Conservation (phyloP, 192 early-diverging fungal species). For the Coemansia umbellata region DNA sequence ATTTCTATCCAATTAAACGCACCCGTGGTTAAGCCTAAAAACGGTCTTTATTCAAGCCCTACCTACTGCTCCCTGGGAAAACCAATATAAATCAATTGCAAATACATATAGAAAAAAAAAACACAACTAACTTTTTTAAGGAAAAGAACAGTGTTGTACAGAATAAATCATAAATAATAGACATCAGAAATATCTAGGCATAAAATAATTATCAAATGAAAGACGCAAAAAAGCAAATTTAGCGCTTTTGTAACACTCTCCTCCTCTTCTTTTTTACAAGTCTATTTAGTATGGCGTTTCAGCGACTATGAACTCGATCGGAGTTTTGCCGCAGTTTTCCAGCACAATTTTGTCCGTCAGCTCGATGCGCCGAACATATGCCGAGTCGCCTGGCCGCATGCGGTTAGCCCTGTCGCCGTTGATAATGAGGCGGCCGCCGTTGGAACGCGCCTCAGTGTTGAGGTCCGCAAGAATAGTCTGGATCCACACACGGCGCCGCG, state of each 20-base stretch:
- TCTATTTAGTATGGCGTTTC: slow-evolving; percentile 35
- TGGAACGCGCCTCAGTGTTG: slow-evolving; percentile 9
- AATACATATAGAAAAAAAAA: too few relatives aligned
- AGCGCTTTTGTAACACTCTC: background rate
- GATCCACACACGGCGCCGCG: slow-evolving; percentile 35
- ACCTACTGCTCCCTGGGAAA: too few relatives aligned
- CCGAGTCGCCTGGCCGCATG: slow-evolving; percentile 43
- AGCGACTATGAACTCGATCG: slow-evolving; percentile 40
- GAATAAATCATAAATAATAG: too few relatives aligned
- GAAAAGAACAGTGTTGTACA: too few relatives aligned
- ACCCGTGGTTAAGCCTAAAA: too few relatives aligned
- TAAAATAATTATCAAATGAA: too few relatives aligned
- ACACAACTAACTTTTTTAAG: too few relatives aligned
- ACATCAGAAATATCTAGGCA: too few relatives aligned
- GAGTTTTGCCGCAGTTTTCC: slow-evolving; percentile 35
- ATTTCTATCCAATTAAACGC: too few relatives aligned
- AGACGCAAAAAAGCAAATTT: too few relatives aligned
- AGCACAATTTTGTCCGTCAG: slow-evolving; percentile 16
- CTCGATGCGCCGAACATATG: slow-evolving; percentile 33
- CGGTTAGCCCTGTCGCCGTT: slow-evolving; percentile 31
- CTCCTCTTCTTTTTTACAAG: background rate
- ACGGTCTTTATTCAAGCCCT: too few relatives aligned
- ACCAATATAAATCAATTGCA: too few relatives aligned
- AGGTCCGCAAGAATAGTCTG: slow-evolving; percentile 32
- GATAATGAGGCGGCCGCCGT: slow-evolving; percentile 33